phyloP scores from a whole-genome alignment of 2,329 filamentous ascomycete species.

The Aspergillus luchuensis region DNA sequence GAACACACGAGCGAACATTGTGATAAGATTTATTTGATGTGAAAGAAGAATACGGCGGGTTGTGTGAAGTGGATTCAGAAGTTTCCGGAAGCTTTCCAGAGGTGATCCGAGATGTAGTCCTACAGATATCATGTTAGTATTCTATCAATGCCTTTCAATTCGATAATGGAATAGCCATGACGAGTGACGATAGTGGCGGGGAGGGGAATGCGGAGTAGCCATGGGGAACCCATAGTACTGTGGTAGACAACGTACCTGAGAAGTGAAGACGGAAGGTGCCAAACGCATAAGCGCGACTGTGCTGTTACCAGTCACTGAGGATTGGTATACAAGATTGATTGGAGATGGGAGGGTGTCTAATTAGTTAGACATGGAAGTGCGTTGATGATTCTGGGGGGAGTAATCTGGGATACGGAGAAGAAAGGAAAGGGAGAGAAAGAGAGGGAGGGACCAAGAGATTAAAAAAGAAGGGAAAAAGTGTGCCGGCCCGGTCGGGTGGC shows the following conservation, averaged over 20 bases:
- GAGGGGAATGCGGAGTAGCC: neutral
- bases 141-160: neutral
- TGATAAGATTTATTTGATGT: neutral
- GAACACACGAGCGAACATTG: slow-evolving; percentile 60
- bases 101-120: slow-evolving; percentile 71
- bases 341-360: slow-evolving; percentile 7
- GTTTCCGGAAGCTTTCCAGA: slow-evolving; percentile 68
- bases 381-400: slow-evolving; percentile 13
- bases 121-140: slow-evolving; percentile 28
- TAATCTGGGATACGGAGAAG: slow-evolving; percentile 12
- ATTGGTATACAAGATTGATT: slow-evolving; percentile 16
- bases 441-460: slow-evolving; percentile 17
- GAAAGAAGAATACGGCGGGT: neutral
- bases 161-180: neutral
- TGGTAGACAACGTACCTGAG: slow-evolving; percentile 64
- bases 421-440: slow-evolving; percentile 16
- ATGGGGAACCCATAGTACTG: too few species aligned
- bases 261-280: slow-evolving; percentile 81
- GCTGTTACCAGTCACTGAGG: slow-evolving; percentile 38
- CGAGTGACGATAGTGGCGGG: slow-evolving; percentile 16
- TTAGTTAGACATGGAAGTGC: slow-evolving; percentile 30
- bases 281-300: slow-evolving; percentile 78
- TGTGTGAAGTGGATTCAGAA: slow-evolving; percentile 39
- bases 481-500: slow-evolving; percentile 28
- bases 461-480: slow-evolving; percentile 12